Evolutionary conservation across 108 stramenopile genomes (phyloP), one percentile per base, ranked within the genome.

Genomic region (Skeletonema costatum): DNA sequence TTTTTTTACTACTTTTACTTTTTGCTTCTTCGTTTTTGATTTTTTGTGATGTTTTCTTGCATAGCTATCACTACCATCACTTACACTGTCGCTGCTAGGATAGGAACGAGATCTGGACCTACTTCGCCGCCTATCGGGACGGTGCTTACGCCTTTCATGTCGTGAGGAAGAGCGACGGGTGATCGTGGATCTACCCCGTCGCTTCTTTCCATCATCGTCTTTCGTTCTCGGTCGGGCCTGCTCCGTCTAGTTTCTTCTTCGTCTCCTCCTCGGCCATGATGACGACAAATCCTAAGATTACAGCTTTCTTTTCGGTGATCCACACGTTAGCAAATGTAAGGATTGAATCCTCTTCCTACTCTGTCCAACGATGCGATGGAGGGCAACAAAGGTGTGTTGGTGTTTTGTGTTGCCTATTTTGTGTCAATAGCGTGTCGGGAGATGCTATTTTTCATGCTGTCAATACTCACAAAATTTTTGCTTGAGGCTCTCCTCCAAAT

Each of bases 1-100:
- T 61, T 42, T 48, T 48, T 50, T 83, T 41, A 41, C 33, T 35
- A 5, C 39, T 19, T 32, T 79, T 73, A 14, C 68, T 58, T 75
- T 75, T 75, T 73, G 32, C 46, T 14, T 3, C 19, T 11, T 29
- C 72, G 32, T 21, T 63, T 63, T 73, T 9, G 41, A 29, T 42
- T 73, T 71, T 64, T 60, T 64, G 32, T 25, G 13, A 71, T 64
- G 32, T 10, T 58, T 35, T 64, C 36, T 71, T n/a, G 21, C 30
- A 31, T 38, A 12, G 61, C 67, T 50, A 2, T 59, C 67, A 5
- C 8, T 3, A 58, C 44, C 19, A 29, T 66, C 67, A 19, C 63
- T 62, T 32, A 16, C 32, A 38, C 70, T 66, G 63, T 60, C 32
- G 21, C 70, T 66, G 63, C 70, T 71, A 16, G 38, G 46, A 32